Base-by-base conservation (phyloP, 2,329 filamentous ascomycete genomes). In the Stachybotrys echinatus region DNA sequence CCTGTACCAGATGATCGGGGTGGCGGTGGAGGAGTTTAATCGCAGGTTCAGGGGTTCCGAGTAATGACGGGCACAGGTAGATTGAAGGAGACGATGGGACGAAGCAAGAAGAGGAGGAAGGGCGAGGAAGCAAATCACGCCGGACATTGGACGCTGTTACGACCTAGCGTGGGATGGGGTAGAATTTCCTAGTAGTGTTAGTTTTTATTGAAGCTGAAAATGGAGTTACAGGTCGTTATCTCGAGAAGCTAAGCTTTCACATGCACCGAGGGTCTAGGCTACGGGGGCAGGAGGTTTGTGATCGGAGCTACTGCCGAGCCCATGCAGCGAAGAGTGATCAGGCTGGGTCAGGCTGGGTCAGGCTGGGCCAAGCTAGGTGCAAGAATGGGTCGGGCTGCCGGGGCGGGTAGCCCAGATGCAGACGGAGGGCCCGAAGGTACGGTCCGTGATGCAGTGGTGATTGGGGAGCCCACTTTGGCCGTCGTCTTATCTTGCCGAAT, bases 1-100 rank as follows among this genome's bases (percentile, higher is more conserved):
- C 61, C 60, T 87, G 55, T 87, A 87, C 65, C 74, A 73, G 58
- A 85, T 84, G 77, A 75, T 87, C 52, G 82, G 79, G 0, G 71
- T 87, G 2, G 83, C 83, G 2, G 83, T 85, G 42, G 80, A 83
- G 60, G 83, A 86, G 70, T 87, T 84, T 52, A 87, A 87, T 60
- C 74, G 81, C 52, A 72, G 81, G 55, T 86, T 80, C 56, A 74
- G 72, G 60, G 65, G 65, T 42, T 66, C 61, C 21, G 67, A 70
- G 49, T 67, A 53, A 58, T 44, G 31, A 17, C 31, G n/a, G n/a
- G n/a, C n/a, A n/a, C n/a, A n/a, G n/a, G n/a, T n/a, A n/a, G n/a
- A n/a, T n/a, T n/a, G n/a, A n/a, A n/a, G n/a, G n/a, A n/a, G n/a
- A n/a, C n/a, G n/a, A n/a, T n/a, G n/a, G n/a, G n/a, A n/a, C n/a